Evolutionary conservation across 768 basidiomycete genomes (phyloP), one percentile per base, ranked within the genome.

Genomic region (Suillus alpinus): DNA sequence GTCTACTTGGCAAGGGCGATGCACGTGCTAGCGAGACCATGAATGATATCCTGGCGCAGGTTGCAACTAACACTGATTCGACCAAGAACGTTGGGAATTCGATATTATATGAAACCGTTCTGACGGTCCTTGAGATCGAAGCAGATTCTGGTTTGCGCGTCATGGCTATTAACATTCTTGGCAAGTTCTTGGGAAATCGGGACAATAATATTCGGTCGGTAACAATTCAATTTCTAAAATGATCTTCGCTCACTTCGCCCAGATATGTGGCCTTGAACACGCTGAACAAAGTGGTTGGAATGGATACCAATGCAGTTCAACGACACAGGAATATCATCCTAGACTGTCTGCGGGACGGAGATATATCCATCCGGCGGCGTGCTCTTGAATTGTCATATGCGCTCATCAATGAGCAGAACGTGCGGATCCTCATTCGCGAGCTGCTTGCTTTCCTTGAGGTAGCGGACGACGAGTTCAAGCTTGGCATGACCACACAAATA

Each of bases 141-240:
- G 95, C 97, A 12, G 97, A 99, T 71, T 90, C 86, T 44, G 94
- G 95, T 20, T 78, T 99, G 23, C 88, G 97, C 2, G 95, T 98
- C 49, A 98, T 99, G 97, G 97, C 97, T 0, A 99, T 99, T 75
- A 99, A 99, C 72, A 98, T 98, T 60, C 83, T 99, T 37, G 97
- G 97, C 58, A 98, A 98, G 76, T 98, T 98, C 78, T 78, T 99
- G 71, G 89, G 92, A 71, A 99, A 99, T 76, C 83, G 93, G 37
- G 97, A 99, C 71, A 99, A 99, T 76, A 99, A 98, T 71, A 98
- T 99, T 67, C 88, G 96, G 95, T 96, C 71, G 52, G 82, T 73
- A 51, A 36, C 20, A 32, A 20, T 43, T 44, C 26, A 23, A 39
- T 23, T 36, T n/a, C 23, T 57, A 9, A 36, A 49, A 58, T 58